phyloP scores from a whole-genome alignment of 768 basidiomycete species.

The Macrolepiota dolichaula region DNA sequence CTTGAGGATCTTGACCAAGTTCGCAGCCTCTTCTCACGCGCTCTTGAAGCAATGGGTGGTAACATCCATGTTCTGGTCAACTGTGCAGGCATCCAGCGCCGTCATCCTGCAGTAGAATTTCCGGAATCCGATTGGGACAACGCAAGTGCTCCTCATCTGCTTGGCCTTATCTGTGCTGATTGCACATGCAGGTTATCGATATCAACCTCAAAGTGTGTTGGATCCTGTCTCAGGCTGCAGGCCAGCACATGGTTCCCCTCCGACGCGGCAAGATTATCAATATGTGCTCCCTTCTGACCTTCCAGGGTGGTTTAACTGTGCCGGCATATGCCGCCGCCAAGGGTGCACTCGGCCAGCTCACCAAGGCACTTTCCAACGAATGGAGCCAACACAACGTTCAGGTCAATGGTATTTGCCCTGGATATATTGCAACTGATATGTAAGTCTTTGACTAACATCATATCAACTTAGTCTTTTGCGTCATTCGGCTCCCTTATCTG shows the following conservation, averaged over 20 bases:
- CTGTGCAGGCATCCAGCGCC: conserved; percentile 63
- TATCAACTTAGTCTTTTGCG: conserved; percentile 4
- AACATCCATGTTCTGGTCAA: conserved; percentile 64
- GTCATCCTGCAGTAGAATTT: conserved; percentile 59
- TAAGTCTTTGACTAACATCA: conserved; percentile 28
- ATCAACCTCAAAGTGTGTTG: conserved; percentile 88
- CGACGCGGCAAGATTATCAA: conserved; percentile 71
- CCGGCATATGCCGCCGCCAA: conserved; percentile 93
- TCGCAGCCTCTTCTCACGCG: conserved; percentile 36
- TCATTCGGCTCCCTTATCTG: conserved; percentile 5
- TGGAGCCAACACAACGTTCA: conserved; percentile 88
- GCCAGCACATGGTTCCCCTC: conserved; percentile 81
- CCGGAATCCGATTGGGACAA: conserved; percentile 68
- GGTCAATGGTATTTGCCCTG: conserved; percentile 86
- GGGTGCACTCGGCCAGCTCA: conserved; percentile 80
- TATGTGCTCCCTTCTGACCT: conserved; percentile 59
- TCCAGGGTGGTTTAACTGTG: conserved; percentile 68
- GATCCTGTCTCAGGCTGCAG: conserved; percentile 84
- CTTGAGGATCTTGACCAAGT: conserved; percentile 38
- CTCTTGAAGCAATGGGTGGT: conserved; percentile 35
- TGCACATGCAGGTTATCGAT: conserved; percentile 59
- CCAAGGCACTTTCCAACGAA: conserved; percentile 90
- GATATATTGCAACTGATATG: conserved; percentile 90
- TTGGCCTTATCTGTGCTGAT: conserved; percentile 2
- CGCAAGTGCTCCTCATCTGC: conserved; percentile 28